Evolutionary conservation across 345 rosid species (phyloP), one percentile per base, ranked within the genome.

Genomic region (Salix exigua): DNA sequence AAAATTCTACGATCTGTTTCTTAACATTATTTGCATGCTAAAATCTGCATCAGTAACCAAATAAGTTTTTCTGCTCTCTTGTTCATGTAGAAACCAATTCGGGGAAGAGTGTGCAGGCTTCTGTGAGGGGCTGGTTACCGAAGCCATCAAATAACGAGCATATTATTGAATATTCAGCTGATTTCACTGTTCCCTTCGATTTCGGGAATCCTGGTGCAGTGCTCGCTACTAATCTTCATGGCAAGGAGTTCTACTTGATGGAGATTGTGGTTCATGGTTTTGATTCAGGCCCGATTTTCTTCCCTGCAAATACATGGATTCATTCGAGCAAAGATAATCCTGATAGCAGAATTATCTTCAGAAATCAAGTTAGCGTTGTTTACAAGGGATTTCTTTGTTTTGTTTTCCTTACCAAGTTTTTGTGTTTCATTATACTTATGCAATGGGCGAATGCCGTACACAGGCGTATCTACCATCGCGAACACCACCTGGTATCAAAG

Each of bases 171-270:
- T 93, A 93, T 78, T 87, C 87, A 55, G 96, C 97, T 12, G 87
- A 88, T 65, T 88, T 95, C 70, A 82, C 78, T 1, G 88, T 95
- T 58, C 92, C 96, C 0, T 66, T 60, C 16, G 92, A 91, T 50
- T 95, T 95, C 68, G 97, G 99, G 53, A 86, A 72, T 75, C 96
- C 97, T 5, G 97, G 94, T 28, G 97, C 97, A 18, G 73, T 95
- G 72, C 89, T 90, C 30, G 81, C 93, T 67, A 85, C 92, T 51
- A 93, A 95, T 86, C 89, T 86, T 75, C 97, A 83, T 37, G 78
- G 84, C 81, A 86, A 89, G 53, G 99, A 95, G 83, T 84, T 95
- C 73, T 88, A 89, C 82, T 84, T 96, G 77, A 64, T 84, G 42
- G 94, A 89, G 82, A 85, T 96, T 75, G 86, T 85, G 10, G 79